Base-by-base conservation (phyloP, 1,284 basidiomycete species). In the Trametes polyzona region DNA sequence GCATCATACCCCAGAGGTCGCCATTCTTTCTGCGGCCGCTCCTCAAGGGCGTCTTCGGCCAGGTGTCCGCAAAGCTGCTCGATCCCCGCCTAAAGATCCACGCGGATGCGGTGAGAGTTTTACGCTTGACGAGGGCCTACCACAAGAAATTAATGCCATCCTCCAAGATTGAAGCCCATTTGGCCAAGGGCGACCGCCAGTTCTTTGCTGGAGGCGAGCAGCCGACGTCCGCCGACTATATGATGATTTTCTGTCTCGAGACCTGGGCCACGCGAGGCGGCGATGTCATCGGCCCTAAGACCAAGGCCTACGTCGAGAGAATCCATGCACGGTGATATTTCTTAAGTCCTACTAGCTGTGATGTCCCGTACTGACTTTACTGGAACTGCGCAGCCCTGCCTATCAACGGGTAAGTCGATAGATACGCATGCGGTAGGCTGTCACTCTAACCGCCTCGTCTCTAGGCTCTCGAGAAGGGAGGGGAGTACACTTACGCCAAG, bases 151-250 rank as follows among this genome's bases (percentile, higher is more conserved):
- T 48, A 6, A 12, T 5, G 10, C 5, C 16, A 14, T 32, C 16
- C 16, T 49, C n/a, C n/a, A n/a, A 71, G 69, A 66, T 71, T 35
- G 68, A 70, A 49, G 43, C 58, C 4, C 67, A 70, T 47, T 61
- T 69, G 19, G 47, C 61, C 26, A 68, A 69, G 66, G 58, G 58
- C 36, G 64, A 67, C 14, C 67, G 69, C 41, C 41, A 27, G 30
- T 75, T 71, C 69, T 69, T 77, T 39, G 76, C 74, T 8, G 75
- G 74, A 11, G 75, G 74, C n/a, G 62, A 67, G 12, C 66, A 69
- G 44, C 75, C 75, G 19, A 78, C 76, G 11, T 58, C 72, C 27
- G 73, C 76, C 24, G 76, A 78, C 58, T 77, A 69, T 63, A 71
- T 73, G 69, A 76, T 77, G 73, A 57, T 68, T 6, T 76, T 76